A percentile compares a stretch with the other conserved stretches of the same genome.
phyloP scores from a whole-genome alignment of 495 filamentous ascomycete genomes.

The Glutinoglossum americanum region DNA sequence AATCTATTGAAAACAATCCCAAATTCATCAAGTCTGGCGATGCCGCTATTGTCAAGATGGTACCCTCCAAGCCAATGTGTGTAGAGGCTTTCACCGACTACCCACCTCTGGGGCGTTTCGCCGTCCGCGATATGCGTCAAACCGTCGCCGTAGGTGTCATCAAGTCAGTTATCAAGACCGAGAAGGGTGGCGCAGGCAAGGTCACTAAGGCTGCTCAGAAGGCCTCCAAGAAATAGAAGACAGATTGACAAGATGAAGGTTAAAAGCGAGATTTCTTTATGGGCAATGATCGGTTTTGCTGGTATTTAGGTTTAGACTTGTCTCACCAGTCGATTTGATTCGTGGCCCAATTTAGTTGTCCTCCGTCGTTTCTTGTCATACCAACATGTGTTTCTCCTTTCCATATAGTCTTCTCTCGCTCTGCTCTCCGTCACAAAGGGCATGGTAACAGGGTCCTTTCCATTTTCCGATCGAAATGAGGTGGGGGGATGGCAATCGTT shows the following conservation, averaged over 20 bases:
- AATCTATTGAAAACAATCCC: slow-evolving; percentile 71
- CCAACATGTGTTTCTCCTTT: slow-evolving; percentile 2
- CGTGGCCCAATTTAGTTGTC: slow-evolving; percentile 17
- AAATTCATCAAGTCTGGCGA: slow-evolving; percentile 99
- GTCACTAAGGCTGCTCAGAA: slow-evolving; percentile 56
- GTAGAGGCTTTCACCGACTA: slow-evolving; percentile 99
- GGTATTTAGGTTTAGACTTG: slow-evolving; percentile 3
- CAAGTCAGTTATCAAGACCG: slow-evolving; percentile 35
- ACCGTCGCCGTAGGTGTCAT: slow-evolving; percentile 97
- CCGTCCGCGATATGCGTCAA: slow-evolving; percentile 65
- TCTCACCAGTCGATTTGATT: slow-evolving; percentile 10
- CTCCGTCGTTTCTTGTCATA: slow-evolving; percentile 11
- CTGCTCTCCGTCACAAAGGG: not conserved
- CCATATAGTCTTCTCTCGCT: not conserved
- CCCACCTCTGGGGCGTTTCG: slow-evolving; percentile 96
- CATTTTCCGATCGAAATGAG: not conserved
- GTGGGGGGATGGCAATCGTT: not conserved
- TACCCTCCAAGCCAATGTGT: slow-evolving; percentile 99
- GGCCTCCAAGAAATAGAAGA: slow-evolving; percentile 39
- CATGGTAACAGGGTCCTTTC: not conserved
- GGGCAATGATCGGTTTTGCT: slow-evolving; percentile 11
- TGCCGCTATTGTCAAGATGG: slow-evolving; percentile 99
- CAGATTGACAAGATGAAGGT: slow-evolving; percentile 7
- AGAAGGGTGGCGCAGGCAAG: slow-evolving; percentile 41
- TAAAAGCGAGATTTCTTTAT: slow-evolving; percentile 8